A percentile compares a stretch with the other conserved stretches of the same genome.
These are phyloP conservation scores for Diaporthe sp. DNA, from an alignment of 2,329 filamentous ascomycete genomes.

Conservation along the genomic window DNA sequence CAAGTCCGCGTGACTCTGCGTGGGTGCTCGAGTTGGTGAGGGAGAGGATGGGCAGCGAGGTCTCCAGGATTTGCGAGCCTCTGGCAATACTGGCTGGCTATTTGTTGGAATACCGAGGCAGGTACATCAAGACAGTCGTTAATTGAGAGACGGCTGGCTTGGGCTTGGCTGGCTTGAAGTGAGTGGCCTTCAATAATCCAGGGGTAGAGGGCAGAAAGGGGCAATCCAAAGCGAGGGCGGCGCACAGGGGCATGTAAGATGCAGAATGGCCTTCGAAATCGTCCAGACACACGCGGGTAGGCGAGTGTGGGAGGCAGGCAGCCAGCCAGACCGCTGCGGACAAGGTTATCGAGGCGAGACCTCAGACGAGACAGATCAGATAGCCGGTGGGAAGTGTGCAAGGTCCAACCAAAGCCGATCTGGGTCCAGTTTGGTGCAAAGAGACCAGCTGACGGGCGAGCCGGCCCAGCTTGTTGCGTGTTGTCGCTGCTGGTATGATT, in stretches of 20 bases:
- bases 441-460: constrained; percentile 32
- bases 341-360: constrained; percentile 40
- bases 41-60: constrained; percentile 10
- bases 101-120: constrained; percentile 28
- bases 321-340: constrained; percentile 19
- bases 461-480: constrained; percentile 24
- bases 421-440: constrained; percentile 17
- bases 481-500: constrained; percentile 36
- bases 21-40: constrained; percentile 4
- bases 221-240: constrained; percentile 40
- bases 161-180: constrained; percentile 39
- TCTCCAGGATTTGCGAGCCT: constrained; percentile 12
- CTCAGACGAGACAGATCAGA: constrained; percentile 24
- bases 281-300: constrained; percentile 36
- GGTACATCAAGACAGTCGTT: constrained; percentile 37
- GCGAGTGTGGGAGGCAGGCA: constrained; percentile 30
- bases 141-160: constrained; percentile 28
- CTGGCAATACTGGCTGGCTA: constrained; percentile 16
- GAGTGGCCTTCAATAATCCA: constrained; percentile 29
- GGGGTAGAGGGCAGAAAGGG: constrained; percentile 35
- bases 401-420: constrained; percentile 30
- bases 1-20: constrained; percentile 8
- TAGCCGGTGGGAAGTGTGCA: constrained; percentile 20
- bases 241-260: constrained; percentile 36
- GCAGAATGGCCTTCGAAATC: constrained; percentile 32